Base-by-base conservation (phyloP, 2,329 filamentous ascomycete species). In the Botrytis byssoidea region DNA sequence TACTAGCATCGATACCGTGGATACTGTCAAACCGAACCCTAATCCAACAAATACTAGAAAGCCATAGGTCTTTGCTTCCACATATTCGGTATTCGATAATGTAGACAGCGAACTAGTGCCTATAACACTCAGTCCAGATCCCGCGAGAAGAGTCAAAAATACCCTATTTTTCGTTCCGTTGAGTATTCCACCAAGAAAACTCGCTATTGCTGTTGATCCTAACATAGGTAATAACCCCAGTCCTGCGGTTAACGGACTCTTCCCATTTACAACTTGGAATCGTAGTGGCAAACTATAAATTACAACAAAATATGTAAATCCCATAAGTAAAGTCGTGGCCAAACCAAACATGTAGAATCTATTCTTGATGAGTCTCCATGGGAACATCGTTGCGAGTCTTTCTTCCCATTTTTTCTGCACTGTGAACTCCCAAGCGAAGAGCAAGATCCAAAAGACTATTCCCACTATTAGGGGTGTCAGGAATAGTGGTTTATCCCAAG, bases 181-280 rank as follows among this genome's bases (percentile, higher is more conserved):
- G 16, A 55, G 51, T n/a, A 55, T 55, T 55, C 51, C 51, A 4
- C 51, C 51, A 0, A 55, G 14, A 8, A 55, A 55, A 55, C 51
- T 60, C 0, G 87, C 88, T 6, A 88, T 77, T 0, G 89, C 87
- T 51, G 87, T 88, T 3, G 86, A 82, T 2, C 86, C 86, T 0
- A 90, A 84, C 82, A 91, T 84, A 0, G 89, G 89, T 22, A 91
- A 82, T 9, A 90, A 83, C 63, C 89, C 86, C 6, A 90, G 79
- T 7, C 89, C 88, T 0, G 88, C 87, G 77, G 84, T 84, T 37
- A 90, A 82, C 0, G 87, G 84, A 46, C 81, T 84, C 67, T 89
- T 84, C 9, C 82, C 82, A 75, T 89, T 87, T 70, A 90, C 85
- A 55, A 90, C 86, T 74, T 91, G 88, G 68, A 90, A 88, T 10